Evolutionary conservation across 148 eudicot species (phyloP).

Genomic region (Vaccinium darrowii): DNA sequence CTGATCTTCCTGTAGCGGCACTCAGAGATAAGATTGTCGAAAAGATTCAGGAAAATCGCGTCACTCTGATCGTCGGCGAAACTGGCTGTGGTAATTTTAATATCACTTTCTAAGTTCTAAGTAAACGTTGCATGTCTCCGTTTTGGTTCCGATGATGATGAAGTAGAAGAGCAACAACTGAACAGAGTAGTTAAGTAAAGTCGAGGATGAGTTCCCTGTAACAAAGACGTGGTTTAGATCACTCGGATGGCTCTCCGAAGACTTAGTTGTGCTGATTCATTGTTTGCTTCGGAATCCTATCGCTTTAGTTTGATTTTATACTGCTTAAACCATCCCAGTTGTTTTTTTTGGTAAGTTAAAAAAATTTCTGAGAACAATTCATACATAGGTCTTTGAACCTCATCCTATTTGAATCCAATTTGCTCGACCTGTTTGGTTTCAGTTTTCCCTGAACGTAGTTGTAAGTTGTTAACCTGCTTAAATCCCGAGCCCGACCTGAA

Average conservation of each 20-base stretch:
- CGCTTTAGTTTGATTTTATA: not conserved
- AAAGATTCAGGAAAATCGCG: constrained; percentile 83
- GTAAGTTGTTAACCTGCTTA: too few species aligned
- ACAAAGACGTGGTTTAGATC: not conserved
- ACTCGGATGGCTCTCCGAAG: not conserved
- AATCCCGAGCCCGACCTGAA: too few species aligned
- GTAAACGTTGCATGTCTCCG: not conserved
- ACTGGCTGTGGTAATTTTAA: constrained; percentile 74
- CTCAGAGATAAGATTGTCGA: constrained; percentile 64
- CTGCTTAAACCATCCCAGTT: not conserved
- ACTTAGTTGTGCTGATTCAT: not conserved
- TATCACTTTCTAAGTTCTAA: not conserved
- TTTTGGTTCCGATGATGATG: not conserved
- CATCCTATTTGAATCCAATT: too few species aligned
- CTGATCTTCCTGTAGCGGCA: constrained; percentile 56
- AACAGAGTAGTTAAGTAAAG: not conserved
- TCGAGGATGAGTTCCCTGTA: not conserved
- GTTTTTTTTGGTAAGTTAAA: not conserved
- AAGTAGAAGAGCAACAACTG: not conserved
- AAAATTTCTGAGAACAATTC: too few species aligned
- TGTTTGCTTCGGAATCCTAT: not conserved
- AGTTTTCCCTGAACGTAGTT: too few species aligned
- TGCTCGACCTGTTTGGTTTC: not conserved
- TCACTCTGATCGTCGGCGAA: constrained; percentile 91
- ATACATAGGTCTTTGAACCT: too few species aligned